Evolutionary conservation across 169 alveolate species (phyloP), one percentile per base, ranked within the genome.

Genomic region (Eimeria tenella): DNA sequence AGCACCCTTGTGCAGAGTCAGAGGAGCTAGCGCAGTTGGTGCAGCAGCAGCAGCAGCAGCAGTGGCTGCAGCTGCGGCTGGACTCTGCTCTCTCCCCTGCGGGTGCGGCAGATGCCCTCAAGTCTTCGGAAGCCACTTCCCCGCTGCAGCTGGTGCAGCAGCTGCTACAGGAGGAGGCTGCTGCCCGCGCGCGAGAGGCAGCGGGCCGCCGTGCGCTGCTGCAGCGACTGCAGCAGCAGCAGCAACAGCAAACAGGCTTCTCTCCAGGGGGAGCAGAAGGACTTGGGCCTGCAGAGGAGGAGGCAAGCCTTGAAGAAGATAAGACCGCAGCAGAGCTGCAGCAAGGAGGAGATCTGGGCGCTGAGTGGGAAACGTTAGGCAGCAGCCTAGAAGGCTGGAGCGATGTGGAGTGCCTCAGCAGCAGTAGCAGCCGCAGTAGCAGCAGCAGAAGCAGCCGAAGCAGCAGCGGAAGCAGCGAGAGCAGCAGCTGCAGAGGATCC

Each of bases 221-320:
- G 89, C 89, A 81, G 89, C 74, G 17, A 73, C 89, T 81, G 89
- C 89, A 56, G 89, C 89, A 55, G 89, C 73, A 75, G 68, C 86
- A 75, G 50, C 68, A 15, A 56, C 81, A 71, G n/a, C 68, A n/a
- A 19, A 5, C 11, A 8, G 15, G 87, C 50, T 10, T 23, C 53
- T 49, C 31, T 5, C 49, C 50, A 81, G 73, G n/a, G 49, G 55
- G 73, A 56, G 23, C 73, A n/a, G 74, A 31, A 42, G 89, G 58
- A 11, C 21, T 58, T n/a, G 89, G 10, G n/a, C 62, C 86, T 31
- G 86, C 58, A 6, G 86, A 23, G 7, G 86, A 50, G 10, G 23
- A 31, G 63, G 62, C 11, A 11, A 11, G 5, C 86, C 9, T 74
- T 5, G 62, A 70, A 19, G 10, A 21, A 50, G 86, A n/a, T n/a